These are phyloP conservation scores for Claviceps humidiphila DNA, from an alignment of 2,329 filamentous ascomycete genomes.

Conservation along the genomic window DNA sequence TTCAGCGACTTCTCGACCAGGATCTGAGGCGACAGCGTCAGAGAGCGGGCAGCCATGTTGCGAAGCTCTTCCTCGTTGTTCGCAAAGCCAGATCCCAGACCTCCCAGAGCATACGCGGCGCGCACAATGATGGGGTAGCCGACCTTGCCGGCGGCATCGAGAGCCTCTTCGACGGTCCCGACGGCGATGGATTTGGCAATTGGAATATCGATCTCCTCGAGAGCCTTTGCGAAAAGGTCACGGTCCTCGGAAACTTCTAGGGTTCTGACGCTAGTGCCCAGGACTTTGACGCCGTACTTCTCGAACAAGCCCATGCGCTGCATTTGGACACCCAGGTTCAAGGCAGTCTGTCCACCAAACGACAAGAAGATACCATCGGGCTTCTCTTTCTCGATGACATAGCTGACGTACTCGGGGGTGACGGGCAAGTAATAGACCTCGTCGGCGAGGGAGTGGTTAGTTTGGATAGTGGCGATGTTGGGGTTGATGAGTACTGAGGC, in stretches of 20 bases:
- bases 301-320: conserved; percentile 91
- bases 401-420: conserved; percentile 92
- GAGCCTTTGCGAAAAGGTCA: conserved; percentile 87
- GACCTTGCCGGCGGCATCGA: conserved; percentile 72
- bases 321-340: conserved; percentile 96
- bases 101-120: conserved; percentile 90
- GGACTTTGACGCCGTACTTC: conserved; percentile 86
- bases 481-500: conserved; percentile 90
- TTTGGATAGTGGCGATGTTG: conserved; percentile 97
- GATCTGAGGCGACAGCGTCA: conserved; percentile 91
- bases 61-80: conserved; percentile 87
- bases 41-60: conserved; percentile 81
- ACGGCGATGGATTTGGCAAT: conserved; percentile 95
- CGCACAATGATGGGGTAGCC: conserved; percentile 98
- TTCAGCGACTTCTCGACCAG: conserved; percentile 97
- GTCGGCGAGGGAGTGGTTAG: conserved; percentile 87
- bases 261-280: conserved; percentile 89
- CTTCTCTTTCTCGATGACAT: conserved; percentile 91
- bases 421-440: conserved; percentile 98
- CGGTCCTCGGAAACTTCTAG: conserved; percentile 91
- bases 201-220: conserved; percentile 95
- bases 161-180: conserved; percentile 77
- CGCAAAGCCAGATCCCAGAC: conserved; percentile 91
- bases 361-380: conserved; percentile 96
- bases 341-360: conserved; percentile 91